phyloP scores from a whole-genome alignment of 805 yeast genomes.

The Myxozyma neotropica region DNA sequence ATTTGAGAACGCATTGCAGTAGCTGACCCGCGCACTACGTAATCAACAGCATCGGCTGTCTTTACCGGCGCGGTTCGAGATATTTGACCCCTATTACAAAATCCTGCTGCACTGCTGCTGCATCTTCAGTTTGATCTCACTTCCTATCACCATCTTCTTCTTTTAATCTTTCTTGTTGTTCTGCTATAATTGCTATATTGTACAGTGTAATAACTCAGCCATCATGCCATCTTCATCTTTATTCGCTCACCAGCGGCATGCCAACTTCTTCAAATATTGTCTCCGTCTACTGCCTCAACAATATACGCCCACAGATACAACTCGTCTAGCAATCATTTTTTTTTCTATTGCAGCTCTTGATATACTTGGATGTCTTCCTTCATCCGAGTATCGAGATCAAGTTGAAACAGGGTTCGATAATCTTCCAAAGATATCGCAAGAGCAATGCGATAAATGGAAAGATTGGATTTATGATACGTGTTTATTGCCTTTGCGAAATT shows the following conservation, averaged over 20 bases:
- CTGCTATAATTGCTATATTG: neutral
- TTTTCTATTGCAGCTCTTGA: conserved; percentile 68
- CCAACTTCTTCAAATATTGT: conserved; percentile 53
- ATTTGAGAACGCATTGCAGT: too few relatives aligned
- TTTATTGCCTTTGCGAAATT: conserved; percentile 41
- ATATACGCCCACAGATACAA: conserved; percentile 66
- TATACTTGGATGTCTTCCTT: conserved; percentile 43
- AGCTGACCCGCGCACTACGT: too few relatives aligned
- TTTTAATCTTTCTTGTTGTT: neutral
- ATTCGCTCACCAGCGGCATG: conserved; percentile 19
- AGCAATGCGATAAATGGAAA: conserved; percentile 43
- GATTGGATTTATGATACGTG: conserved; percentile 48
- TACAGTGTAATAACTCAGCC: neutral
- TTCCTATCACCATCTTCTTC: too few relatives aligned
- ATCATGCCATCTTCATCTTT: neutral
- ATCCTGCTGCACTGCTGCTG: too few relatives aligned
- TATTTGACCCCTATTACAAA: too few relatives aligned
- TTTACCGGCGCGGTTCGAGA: too few relatives aligned
- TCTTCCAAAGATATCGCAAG: conserved; percentile 38
- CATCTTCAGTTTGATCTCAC: too few relatives aligned
- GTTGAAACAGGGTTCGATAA: conserved; percentile 1
- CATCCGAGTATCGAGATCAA: neutral
- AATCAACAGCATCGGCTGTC: too few relatives aligned
- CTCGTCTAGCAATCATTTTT: conserved; percentile 67
- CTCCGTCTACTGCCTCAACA: conserved; percentile 57